Conservation (phyloP, 345 rosid species). For the Lenwebbia sp. region DNA sequence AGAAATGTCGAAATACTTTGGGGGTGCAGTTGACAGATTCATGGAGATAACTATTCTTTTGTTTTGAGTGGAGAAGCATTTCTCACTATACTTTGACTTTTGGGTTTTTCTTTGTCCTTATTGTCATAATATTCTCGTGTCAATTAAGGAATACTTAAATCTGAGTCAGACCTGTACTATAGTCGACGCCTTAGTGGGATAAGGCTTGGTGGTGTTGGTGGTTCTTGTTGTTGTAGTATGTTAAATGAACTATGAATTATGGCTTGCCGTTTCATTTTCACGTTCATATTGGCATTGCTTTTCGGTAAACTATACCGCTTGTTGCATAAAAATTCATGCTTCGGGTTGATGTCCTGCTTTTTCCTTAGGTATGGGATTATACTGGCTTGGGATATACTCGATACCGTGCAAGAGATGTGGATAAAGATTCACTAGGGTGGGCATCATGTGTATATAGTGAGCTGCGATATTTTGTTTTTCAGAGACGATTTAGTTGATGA, state of each 20-base stretch:
- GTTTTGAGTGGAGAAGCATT: neutral
- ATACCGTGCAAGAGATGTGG: conserved; percentile 69
- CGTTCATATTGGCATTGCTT: neutral
- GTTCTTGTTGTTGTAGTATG: neutral
- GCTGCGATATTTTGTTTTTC: neutral
- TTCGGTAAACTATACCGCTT: neutral
- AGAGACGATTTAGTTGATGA: neutral
- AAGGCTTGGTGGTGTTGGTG: neutral
- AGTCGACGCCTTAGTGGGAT: neutral
- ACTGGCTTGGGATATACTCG: conserved; percentile 84
- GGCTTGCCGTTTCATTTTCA: neutral
- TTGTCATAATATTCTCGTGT: neutral
- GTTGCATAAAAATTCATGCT: neutral
- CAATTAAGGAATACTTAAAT: neutral
- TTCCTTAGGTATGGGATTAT: conserved; percentile 87
- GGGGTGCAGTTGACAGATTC: neutral
- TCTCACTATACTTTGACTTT: neutral
- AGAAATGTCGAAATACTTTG: neutral
- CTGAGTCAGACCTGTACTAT: neutral
- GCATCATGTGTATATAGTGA: conserved; percentile 1
- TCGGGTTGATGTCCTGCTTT: neutral
- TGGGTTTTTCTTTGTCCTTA: neutral
- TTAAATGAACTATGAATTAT: neutral
- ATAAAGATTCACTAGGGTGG: conserved; percentile 75
- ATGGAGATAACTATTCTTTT: neutral